Base-by-base conservation (phyloP, 257 asterid species). In the Penstemon davidsonii region DNA sequence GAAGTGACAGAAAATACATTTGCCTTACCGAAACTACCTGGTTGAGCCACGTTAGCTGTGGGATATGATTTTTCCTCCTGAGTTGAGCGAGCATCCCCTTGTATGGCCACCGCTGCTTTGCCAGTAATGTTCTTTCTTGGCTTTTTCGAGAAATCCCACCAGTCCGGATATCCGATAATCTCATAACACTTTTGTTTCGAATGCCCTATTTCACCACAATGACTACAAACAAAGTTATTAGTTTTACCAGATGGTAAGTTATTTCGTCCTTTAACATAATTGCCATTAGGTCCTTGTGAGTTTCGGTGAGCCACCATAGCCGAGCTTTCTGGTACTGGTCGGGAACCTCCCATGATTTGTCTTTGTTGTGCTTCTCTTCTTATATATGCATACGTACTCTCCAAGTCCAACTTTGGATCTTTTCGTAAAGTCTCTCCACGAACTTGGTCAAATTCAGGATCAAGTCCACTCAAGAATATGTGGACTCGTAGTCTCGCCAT, bases 401-500 rank as follows among this genome's bases (percentile, higher is more conserved):
- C n/a, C n/a, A n/a, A n/a, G 0, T 0, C 25, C 25, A 19, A 1
- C 25, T 1, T 19, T 19, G 25, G 25, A 1, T 68, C 68, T 47
- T 75, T 75, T 55, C 71, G 2, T 38, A 75, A 64, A 7, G 54
- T 54, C 38, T 75, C 58, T 2, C 75, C 59, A 37, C 50, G 66
- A 19, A 63, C 79, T 40, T 62, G 63, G 56, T 75, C 66, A 45
- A 68, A 75, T 33, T 62, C 42, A 0, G 42, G 6, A 10, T 74
- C 64, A 37, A 73, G 62, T 9, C 76, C 76, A 39, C 53, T 41
- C 1, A 73, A 9, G 15, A 73, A 73, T 5, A 73, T 73, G 5
- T 66, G 68, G 11, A 73, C 73, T 47, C 51, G 50, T 10, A 19
- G 25, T 19, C 1, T 19, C 25, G 25, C 25, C 25, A 19, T 1